phyloP scores from a whole-genome alignment of 768 basidiomycete genomes.

The Pleurotus eryngii region DNA sequence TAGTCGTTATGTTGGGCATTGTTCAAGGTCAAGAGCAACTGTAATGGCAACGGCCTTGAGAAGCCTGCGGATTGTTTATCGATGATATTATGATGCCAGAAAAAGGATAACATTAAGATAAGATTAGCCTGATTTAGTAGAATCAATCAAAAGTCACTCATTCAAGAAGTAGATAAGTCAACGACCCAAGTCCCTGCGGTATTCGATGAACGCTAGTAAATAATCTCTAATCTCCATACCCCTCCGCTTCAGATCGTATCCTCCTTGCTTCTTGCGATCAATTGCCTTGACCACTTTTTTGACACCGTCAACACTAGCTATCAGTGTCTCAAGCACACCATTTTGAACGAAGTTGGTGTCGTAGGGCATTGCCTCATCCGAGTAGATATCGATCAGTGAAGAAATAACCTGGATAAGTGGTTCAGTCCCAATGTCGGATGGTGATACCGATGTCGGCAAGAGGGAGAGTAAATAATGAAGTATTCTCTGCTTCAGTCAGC shows the following conservation, averaged over 20 bases:
- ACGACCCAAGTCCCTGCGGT: conserved; percentile 55
- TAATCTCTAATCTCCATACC: conserved; percentile 80
- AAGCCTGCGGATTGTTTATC: neutral
- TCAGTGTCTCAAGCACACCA: conserved; percentile 51
- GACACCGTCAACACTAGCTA: conserved; percentile 57
- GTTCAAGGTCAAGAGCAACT: neutral
- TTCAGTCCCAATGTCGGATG: conserved; percentile 53
- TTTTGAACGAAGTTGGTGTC: conserved; percentile 78
- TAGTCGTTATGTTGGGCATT: conserved; percentile 17
- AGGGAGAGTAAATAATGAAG: conserved; percentile 64
- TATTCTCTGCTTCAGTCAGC: conserved; percentile 43
- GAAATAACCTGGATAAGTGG: conserved; percentile 75
- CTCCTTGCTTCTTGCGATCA: conserved; percentile 64
- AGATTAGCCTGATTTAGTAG: neutral
- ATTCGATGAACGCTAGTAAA: conserved; percentile 70
- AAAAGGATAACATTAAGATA: neutral
- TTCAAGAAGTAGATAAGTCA: conserved; percentile 17
- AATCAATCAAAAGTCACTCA: neutral
- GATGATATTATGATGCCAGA: neutral
- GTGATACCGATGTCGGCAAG: conserved; percentile 40
- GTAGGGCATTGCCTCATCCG: conserved; percentile 78
- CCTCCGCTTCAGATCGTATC: conserved; percentile 58
- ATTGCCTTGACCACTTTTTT: conserved; percentile 61
- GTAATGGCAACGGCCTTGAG: no score
- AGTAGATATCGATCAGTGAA: conserved; percentile 89